These are phyloP conservation scores for Fusarium solani-melongenae DNA, from an alignment of 2,329 filamentous ascomycete genomes.

Conservation along the genomic window DNA sequence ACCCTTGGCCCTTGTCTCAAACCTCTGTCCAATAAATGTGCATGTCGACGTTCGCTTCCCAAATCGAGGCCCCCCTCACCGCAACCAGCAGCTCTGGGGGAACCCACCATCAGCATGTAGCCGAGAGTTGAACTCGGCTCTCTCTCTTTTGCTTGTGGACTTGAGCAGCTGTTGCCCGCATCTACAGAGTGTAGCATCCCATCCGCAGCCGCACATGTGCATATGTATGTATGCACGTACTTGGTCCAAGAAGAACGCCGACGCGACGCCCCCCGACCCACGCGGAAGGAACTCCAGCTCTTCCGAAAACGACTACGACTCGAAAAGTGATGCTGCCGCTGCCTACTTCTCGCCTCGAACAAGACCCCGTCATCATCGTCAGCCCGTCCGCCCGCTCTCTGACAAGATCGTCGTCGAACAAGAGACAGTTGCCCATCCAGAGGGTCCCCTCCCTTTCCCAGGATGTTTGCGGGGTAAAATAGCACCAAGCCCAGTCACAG, in stretches of 20 bases:
- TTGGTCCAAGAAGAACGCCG: neutral
- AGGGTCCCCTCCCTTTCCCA: conserved; percentile 14
- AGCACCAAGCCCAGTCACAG: neutral
- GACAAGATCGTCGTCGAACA: conserved; percentile 22
- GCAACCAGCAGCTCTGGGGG: neutral
- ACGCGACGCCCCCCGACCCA: neutral
- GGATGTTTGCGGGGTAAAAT: conserved; percentile 29
- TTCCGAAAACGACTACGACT: conserved; percentile 15
- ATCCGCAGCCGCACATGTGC: conserved; percentile 17
- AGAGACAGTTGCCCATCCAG: neutral
- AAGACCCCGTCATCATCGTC: conserved; percentile 8
- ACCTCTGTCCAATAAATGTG: neutral
- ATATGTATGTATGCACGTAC: conserved; percentile 1
- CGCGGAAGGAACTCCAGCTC: neutral
- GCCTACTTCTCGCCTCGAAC: neutral
- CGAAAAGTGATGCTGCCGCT: neutral
- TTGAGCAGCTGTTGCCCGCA: neutral
- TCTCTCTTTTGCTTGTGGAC: neutral
- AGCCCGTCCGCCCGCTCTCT: conserved; percentile 9
- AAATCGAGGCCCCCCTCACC: conserved; percentile 3
- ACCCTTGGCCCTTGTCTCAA: neutral
- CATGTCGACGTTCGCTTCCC: conserved; percentile 9
- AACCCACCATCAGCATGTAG: neutral
- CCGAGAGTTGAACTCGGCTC: neutral
- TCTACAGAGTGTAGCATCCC: conserved; percentile 2